Evolutionary conservation across 345 rosid genomes (phyloP), one percentile per base, ranked within the genome.

Genomic region (Arabidopsis arenosa): DNA sequence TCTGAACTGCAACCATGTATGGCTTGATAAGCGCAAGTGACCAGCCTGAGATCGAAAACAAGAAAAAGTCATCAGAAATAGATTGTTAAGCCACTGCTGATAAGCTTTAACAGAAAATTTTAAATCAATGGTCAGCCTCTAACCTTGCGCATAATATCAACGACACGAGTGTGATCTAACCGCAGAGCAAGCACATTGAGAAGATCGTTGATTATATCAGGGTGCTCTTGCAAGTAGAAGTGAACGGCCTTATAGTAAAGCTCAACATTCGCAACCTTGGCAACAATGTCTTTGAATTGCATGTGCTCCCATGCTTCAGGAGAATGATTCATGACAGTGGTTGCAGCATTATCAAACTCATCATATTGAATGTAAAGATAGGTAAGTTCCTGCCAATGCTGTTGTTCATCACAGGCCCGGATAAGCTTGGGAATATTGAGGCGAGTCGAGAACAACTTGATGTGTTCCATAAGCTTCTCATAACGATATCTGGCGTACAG

Each of bases 271-370:
- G 97, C 98, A 81, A 95, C 98, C 86, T 95, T 95, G 68, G 90
- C 97, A 0, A 85, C 81, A 32, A 95, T 90, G 69, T 95, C 99
- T 80, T 95, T 95, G 86, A 95, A 95, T 80, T 95, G 99, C 99
- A 95, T 95, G 91, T 95, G 99, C 72, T 95, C 99, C 99, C 99
- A 95, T 54, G 99, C 98, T 86, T 92, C 98, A 0, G 99, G 99
- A 40, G 99, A 95, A 86, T 95, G 99, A 74, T 95, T 95, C 99
- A 95, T 95, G 72, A 95, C 89, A 39, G 98, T 95, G 45, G 97
- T 90, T 28, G 99, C 99, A 66, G 99, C 99, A 87, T 95, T 95
- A 75, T 95, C 99, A 75, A 92, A 95, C 80, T 95, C 99, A 74
- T 87, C 97, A 44, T 95, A 95, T 52, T 88, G 93, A 61, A 95